Evolutionary conservation across 2,329 filamentous ascomycete species (phyloP).

Genomic region (Monosporascus ibericus): DNA sequence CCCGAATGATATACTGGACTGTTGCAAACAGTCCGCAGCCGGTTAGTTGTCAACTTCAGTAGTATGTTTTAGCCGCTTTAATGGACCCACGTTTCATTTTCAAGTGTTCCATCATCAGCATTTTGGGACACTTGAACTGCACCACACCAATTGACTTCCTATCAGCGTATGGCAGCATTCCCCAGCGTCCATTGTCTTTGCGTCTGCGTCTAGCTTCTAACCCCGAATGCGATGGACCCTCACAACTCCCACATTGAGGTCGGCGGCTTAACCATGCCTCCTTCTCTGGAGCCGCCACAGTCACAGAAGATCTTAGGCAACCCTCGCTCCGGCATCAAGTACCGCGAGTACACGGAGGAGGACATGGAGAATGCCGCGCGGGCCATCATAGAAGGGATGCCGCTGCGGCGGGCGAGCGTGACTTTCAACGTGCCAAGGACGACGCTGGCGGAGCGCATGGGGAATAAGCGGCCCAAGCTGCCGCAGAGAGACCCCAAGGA

Average conservation of each 20-base stretch:
- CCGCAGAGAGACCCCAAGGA: conserved; percentile 6
- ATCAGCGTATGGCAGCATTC: too few relatives aligned
- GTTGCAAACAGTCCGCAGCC: too few relatives aligned
- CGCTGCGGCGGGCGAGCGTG: conserved; percentile 14
- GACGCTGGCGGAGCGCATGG: conserved; percentile 14
- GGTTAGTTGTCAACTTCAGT: too few relatives aligned
- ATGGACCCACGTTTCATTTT: too few relatives aligned
- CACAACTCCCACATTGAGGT: background rate
- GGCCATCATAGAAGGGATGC: conserved; percentile 16
- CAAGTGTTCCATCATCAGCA: background rate
- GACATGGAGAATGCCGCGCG: conserved; percentile 11
- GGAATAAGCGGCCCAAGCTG: conserved; percentile 10
- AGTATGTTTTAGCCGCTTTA: too few relatives aligned
- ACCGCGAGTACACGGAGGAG: conserved; percentile 17
- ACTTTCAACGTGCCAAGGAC: conserved; percentile 19
- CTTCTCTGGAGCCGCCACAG: background rate
- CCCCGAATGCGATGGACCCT: background rate
- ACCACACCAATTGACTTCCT: background rate
- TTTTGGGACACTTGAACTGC: background rate
- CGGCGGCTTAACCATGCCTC: background rate
- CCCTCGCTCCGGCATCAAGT: conserved; percentile 12
- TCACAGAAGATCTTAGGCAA: background rate
- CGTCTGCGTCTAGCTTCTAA: too few relatives aligned
- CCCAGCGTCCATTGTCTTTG: too few relatives aligned
- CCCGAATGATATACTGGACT: too few relatives aligned